Conservation (phyloP, 345 rosid species). For the Schrenkiella parvula region DNA sequence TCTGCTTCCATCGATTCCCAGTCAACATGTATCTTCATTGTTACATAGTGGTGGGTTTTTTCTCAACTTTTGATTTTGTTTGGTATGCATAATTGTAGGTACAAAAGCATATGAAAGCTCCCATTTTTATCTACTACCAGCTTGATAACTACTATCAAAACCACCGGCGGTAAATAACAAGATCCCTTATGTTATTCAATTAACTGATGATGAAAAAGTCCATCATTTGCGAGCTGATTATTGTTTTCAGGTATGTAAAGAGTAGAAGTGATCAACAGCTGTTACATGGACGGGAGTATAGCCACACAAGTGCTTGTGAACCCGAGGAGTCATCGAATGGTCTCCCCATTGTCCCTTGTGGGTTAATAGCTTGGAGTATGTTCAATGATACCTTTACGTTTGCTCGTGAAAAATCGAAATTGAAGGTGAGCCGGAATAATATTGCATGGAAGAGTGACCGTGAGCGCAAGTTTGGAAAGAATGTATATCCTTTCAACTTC, state of each 20-base stretch:
- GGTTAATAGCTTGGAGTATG: conserved; percentile 84
- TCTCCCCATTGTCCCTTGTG: conserved; percentile 71
- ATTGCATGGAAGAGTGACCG: conserved; percentile 84
- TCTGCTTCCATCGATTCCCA: conserved; percentile 9
- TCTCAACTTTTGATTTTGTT: not conserved
- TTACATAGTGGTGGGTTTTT: not conserved
- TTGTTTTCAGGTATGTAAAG: conserved; percentile 62
- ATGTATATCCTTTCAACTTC: conserved; percentile 70
- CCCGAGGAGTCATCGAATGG: conserved; percentile 58
- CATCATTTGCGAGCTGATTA: not conserved
- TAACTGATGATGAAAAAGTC: conserved; percentile 1
- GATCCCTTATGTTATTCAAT: not conserved
- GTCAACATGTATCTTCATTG: not conserved
- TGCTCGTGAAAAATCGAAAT: conserved; percentile 39
- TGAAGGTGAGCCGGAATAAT: conserved; percentile 52
- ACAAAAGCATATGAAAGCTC: conserved; percentile 77
- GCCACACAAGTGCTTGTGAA: conserved; percentile 58
- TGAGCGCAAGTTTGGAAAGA: conserved; percentile 73
- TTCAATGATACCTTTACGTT: conserved; percentile 73
- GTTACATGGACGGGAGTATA: conserved; percentile 46
- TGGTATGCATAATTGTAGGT: conserved; percentile 42
- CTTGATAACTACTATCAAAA: conserved; percentile 88
- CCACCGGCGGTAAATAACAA: conserved; percentile 54
- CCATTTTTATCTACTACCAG: conserved; percentile 72
- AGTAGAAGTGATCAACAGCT: conserved; percentile 81